phyloP scores from a whole-genome alignment of 2,329 filamentous ascomycete species.

The Tolypocladium pustulatum region DNA sequence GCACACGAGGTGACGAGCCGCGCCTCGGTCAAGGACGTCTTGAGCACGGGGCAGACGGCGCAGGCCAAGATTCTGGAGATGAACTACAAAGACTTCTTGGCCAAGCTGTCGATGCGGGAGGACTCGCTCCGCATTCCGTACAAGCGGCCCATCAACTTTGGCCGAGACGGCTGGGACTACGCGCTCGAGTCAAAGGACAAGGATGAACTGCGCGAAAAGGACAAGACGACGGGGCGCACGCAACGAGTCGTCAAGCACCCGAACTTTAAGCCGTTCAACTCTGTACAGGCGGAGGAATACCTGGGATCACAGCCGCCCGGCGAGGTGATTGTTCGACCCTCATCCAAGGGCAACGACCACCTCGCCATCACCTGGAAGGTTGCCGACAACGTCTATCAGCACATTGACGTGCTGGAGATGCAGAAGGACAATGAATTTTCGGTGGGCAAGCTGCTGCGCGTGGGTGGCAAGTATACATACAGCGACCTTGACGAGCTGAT shows the following conservation, averaged over 20 bases:
- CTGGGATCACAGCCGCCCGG: slow-evolving; percentile 76
- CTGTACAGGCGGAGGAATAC: slow-evolving; percentile 85
- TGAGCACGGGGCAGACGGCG: slow-evolving; percentile 70
- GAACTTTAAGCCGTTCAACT: slow-evolving; percentile 88
- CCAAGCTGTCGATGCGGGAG: slow-evolving; percentile 76
- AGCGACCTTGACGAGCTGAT: slow-evolving; percentile 95
- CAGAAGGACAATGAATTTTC: slow-evolving; percentile 97
- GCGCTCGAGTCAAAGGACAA: slow-evolving; percentile 70
- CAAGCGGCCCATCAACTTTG: slow-evolving; percentile 58
- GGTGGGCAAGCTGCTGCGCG: slow-evolving; percentile 73
- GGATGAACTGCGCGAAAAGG: slow-evolving; percentile 76
- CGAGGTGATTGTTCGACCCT: slow-evolving; percentile 90
- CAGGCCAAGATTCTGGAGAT: slow-evolving; percentile 82
- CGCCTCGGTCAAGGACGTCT: slow-evolving; percentile 60
- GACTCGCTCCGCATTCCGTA: slow-evolving; percentile 67
- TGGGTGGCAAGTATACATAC: slow-evolving; percentile 84
- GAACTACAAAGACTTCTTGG: slow-evolving; percentile 75
- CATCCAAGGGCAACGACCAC: slow-evolving; percentile 91
- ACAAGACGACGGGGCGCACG: slow-evolving; percentile 72
- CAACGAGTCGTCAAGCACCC: slow-evolving; percentile 97
- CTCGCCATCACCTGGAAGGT: slow-evolving; percentile 98
- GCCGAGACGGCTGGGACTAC: slow-evolving; percentile 79
- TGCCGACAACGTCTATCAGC: slow-evolving; percentile 89
- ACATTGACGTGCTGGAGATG: slow-evolving; percentile 92
- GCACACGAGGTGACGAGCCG: slow-evolving; percentile 71